Base-by-base conservation (phyloP, 768 basidiomycete genomes). In the Amanita pseudoporphyria region DNA sequence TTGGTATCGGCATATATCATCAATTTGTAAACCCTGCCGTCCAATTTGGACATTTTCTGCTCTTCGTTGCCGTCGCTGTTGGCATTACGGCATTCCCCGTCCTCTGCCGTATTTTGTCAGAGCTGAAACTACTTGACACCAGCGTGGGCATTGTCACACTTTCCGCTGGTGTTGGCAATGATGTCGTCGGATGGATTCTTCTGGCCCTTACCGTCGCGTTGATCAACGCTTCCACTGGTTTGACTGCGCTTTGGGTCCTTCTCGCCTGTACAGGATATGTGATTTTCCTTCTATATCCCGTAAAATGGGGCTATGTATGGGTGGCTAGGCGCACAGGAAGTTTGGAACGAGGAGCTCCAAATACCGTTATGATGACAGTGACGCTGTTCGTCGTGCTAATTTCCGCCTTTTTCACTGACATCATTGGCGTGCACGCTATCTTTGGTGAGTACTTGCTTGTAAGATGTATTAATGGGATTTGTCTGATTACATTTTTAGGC, bases 81-180 rank as follows among this genome's bases (percentile, higher is more conserved):
- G 79, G 85, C 3, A 87, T 87, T 61, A 87, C 85, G 2, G 85
- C 85, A 0, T 89, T 89, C 67, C 85, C 86, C 1, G 85, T 89
- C 4, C 73, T 89, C 2, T 87, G 85, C 66, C 77, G 90, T 62
- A 94, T 92, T 59, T 74, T 95, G 19, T 84, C 84, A 1, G 87
- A 88, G 54, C 72, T 84, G 54, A 84, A 85, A 59, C 77, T 96
- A 2, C 73, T 94, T 43, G 82, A 88, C 40, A 91, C 87, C 19
- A 77, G 77, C 16, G 89, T 96, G n/a, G 92, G 92, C 1, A 73
- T 86, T 0, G 79, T 91, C 33, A 79, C 81, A 0, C 75, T 96
- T 6, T 80, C 88, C 1, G 88, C 91, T 0, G 92, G 90, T 39
- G 82, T 93, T 2, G 82, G 83, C 1, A 85, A 87, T 58, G 84